phyloP scores from a whole-genome alignment of 2,329 filamentous ascomycete species.

The Pseudogymnoascus sp. region DNA sequence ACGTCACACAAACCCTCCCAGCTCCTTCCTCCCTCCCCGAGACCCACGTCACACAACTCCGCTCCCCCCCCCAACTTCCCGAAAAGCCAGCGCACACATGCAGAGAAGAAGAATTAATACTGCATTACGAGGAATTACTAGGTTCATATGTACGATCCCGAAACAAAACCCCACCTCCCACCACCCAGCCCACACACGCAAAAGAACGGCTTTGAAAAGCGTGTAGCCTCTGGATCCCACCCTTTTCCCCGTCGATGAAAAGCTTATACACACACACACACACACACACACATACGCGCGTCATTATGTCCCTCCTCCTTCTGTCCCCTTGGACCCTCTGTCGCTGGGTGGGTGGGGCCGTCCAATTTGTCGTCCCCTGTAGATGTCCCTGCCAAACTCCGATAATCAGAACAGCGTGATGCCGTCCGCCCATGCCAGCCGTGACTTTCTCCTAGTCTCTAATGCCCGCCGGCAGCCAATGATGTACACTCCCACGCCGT shows the following conservation, averaged over 20 bases:
- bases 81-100: not conserved
- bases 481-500: not conserved
- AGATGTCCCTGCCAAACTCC: not conserved
- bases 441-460: not conserved
- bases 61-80: too few relatives aligned
- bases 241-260: not conserved
- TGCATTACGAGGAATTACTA: constrained; percentile 6
- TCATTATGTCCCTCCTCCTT: not conserved
- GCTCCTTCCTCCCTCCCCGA: too few relatives aligned
- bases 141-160: constrained; percentile 1
- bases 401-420: constrained; percentile 1
- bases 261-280: not conserved
- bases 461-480: not conserved
- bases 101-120: constrained; percentile 1
- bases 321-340: not conserved
- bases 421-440: constrained; percentile 1
- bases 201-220: not conserved
- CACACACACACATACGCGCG: not conserved
- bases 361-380: not conserved
- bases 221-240: not conserved
- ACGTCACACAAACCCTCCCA: not conserved
- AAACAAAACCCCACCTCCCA: not conserved
- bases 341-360: not conserved
- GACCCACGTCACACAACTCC: not conserved
- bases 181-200: not conserved